These are phyloP conservation scores for Porogramme epimiltina DNA, from an alignment of 1,284 basidiomycete genomes.

Conservation along the genomic window DNA sequence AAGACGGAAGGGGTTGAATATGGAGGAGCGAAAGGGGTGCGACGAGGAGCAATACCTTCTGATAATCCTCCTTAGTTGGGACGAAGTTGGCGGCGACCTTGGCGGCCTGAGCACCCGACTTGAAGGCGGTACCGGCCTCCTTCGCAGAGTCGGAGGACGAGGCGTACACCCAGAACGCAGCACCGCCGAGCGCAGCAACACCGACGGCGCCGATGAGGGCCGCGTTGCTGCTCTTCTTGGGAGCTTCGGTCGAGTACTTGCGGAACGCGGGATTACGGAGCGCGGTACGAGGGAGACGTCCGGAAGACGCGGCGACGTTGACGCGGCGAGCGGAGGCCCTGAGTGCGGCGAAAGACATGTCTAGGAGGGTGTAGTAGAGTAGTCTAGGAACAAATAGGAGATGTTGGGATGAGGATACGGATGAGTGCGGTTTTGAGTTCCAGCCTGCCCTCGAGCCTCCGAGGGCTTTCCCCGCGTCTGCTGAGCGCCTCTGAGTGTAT, in stretches of 20 bases:
- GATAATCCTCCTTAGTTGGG: slow-evolving; percentile 80
- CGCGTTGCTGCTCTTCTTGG: slow-evolving; percentile 50
- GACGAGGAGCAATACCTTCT: slow-evolving; percentile 60
- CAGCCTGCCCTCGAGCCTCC: neutral
- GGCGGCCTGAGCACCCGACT: slow-evolving; percentile 58
- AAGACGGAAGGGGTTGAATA: too few relatives aligned
- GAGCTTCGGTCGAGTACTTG: slow-evolving; percentile 57
- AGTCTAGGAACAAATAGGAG: neutral
- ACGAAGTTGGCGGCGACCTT: slow-evolving; percentile 67
- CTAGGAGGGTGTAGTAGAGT: slow-evolving; percentile 10
- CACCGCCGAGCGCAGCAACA: slow-evolving; percentile 46
- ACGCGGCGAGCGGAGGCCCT: slow-evolving; percentile 49
- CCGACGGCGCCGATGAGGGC: slow-evolving; percentile 59
- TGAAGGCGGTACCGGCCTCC: slow-evolving; percentile 52
- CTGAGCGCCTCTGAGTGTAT: slow-evolving; percentile 5
- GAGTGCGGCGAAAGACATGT: slow-evolving; percentile 53
- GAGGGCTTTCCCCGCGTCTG: slow-evolving; percentile 4
- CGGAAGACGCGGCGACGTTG: slow-evolving; percentile 37
- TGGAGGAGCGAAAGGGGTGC: too few relatives aligned
- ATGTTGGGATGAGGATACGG: too few relatives aligned
- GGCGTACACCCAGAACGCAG: slow-evolving; percentile 57
- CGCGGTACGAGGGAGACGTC: slow-evolving; percentile 32
- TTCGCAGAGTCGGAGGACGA: slow-evolving; percentile 46
- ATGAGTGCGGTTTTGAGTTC: too few relatives aligned
- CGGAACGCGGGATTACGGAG: slow-evolving; percentile 43